A percentile compares a stretch with the other conserved stretches of the same genome.
These are phyloP conservation scores for Arbutus unedo DNA, from an alignment of 148 eudicot species.

Conservation along the genomic window DNA sequence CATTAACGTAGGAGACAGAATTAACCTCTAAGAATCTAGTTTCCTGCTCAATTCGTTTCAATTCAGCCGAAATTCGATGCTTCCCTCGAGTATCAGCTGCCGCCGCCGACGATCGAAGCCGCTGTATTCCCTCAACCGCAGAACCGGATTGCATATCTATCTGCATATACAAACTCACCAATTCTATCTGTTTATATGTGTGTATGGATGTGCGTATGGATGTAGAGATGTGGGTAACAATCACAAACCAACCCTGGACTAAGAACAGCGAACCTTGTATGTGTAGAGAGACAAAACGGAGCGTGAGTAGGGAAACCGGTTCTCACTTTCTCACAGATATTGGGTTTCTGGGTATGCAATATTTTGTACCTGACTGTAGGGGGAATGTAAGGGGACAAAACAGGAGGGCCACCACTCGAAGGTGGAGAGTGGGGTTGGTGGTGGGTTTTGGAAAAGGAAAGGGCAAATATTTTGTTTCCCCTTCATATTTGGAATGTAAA, in stretches of 20 bases:
- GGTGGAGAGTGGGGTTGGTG: neutral
- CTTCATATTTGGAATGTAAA: no score
- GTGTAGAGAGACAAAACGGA: neutral
- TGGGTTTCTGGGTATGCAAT: neutral
- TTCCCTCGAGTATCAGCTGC: slow-evolving; percentile 62
- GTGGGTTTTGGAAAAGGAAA: neutral
- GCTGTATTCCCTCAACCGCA: slow-evolving; percentile 37
- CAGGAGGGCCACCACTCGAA: neutral
- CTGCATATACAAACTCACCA: slow-evolving; percentile 3
- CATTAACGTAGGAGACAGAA: slow-evolving; percentile 8
- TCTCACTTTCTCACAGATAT: neutral
- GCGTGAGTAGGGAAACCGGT: neutral
- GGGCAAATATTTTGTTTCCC: no score
- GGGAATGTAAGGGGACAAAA: neutral
- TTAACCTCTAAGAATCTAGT: slow-evolving; percentile 59
- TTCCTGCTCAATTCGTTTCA: slow-evolving; percentile 84
- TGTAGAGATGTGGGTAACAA: neutral
- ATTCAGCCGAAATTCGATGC: slow-evolving; percentile 77
- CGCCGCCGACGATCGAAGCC: slow-evolving; percentile 24
- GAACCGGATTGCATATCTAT: slow-evolving; percentile 30
- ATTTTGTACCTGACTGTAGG: neutral
- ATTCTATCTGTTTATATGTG: neutral
- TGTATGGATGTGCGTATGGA: neutral
- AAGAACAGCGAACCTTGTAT: neutral
- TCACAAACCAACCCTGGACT: neutral